Evolutionary conservation across 768 basidiomycete genomes (phyloP).

Genomic region (Suillus weaverae): DNA sequence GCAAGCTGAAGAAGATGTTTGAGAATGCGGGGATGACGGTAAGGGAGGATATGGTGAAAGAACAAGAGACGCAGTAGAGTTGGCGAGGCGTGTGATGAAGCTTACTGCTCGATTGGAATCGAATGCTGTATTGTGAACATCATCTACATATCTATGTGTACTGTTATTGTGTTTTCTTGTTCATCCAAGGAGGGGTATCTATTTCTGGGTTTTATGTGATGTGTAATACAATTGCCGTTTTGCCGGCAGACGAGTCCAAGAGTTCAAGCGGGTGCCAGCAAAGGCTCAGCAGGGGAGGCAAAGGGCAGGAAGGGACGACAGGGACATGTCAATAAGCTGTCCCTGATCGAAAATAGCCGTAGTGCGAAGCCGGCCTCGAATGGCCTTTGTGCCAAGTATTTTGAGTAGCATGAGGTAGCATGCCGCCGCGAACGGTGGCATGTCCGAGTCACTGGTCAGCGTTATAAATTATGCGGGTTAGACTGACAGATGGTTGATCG

Average conservation of each 20-base stretch:
- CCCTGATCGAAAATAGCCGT: neutral
- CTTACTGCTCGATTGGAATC: neutral
- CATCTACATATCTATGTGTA: neutral
- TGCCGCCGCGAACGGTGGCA: neutral
- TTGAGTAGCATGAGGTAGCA: neutral
- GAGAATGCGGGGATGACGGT: conserved; percentile 48
- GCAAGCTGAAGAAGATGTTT: conserved; percentile 43
- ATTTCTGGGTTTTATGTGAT: neutral
- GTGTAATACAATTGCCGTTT: neutral
- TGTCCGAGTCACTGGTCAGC: neutral
- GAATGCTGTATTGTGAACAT: neutral
- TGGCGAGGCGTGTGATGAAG: neutral
- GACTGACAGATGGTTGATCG: neutral
- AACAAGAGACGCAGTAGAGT: conserved; percentile 6
- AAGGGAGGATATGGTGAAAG: conserved; percentile 15
- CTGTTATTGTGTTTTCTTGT: neutral
- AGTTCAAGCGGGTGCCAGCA: neutral
- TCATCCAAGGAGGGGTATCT: neutral
- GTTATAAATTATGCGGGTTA: neutral
- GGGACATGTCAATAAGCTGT: neutral
- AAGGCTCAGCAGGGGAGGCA: neutral
- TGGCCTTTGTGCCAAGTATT: neutral
- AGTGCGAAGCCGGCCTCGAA: neutral
- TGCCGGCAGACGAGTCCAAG: neutral
- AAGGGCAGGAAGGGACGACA: neutral